Conservation (phyloP, 352 stramenopile species). For the Phytophthora pistaciae region DNA sequence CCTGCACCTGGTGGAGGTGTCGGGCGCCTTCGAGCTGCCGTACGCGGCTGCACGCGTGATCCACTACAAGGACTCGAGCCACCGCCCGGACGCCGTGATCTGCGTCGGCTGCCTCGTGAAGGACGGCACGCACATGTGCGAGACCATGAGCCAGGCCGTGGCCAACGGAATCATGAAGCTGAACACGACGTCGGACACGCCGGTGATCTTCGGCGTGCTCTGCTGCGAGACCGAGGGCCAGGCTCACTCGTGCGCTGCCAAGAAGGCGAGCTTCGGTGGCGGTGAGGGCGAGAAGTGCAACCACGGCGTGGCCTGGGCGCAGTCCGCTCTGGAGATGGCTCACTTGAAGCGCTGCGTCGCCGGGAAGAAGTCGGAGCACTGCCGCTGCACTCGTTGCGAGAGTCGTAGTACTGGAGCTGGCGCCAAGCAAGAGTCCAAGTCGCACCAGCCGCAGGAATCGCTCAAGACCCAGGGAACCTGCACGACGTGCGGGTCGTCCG, state of each 20-base stretch:
- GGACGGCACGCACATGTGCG: constrained; percentile 97
- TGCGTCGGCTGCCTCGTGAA: constrained; percentile 96
- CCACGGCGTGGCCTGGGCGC: constrained; percentile 66
- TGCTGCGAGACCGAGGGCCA: constrained; percentile 94
- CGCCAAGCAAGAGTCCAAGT: constrained; percentile 28
- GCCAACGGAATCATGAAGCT: constrained; percentile 97
- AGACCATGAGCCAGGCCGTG: constrained; percentile 97
- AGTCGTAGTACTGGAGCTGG: constrained; percentile 30
- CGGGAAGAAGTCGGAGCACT: constrained; percentile 47
- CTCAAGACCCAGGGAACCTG: constrained; percentile 21
- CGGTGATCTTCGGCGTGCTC: constrained; percentile 92
- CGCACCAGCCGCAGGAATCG: constrained; percentile 6
- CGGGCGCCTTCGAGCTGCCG: constrained; percentile 96
- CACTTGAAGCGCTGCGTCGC: constrained; percentile 71
- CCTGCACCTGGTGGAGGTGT: constrained; percentile 79
- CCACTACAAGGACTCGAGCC: constrained; percentile 66
- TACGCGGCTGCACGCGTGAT: constrained; percentile 90
- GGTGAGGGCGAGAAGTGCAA: constrained; percentile 50
- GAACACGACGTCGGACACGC: constrained; percentile 90
- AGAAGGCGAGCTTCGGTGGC: constrained; percentile 25
- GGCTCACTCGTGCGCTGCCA: constrained; percentile 80
- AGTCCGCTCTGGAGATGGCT: constrained; percentile 90
- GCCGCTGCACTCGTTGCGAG: constrained; percentile 28
- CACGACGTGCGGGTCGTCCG: constrained; percentile 29
- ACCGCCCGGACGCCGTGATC: constrained; percentile 95